Evolutionary conservation across 768 basidiomycete genomes (phyloP).

Genomic region (Inosperma sp.): DNA sequence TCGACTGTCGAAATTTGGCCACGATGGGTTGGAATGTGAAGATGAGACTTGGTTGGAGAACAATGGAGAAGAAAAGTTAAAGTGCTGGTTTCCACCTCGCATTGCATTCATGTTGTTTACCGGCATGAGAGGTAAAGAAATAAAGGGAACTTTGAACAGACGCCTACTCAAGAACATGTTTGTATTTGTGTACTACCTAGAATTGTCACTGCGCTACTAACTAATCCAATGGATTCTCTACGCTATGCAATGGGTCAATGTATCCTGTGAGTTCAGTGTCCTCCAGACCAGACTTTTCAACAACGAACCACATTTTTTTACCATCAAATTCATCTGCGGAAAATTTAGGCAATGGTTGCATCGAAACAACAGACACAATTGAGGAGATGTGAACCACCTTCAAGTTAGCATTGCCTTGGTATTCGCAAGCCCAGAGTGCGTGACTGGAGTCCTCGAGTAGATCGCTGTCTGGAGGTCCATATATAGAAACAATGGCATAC

Average conservation of each 20-base stretch:
- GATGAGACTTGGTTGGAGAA: neutral
- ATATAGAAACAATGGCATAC: constrained; percentile 19
- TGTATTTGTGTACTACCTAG: neutral
- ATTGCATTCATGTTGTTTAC: neutral
- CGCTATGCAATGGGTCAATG: constrained; percentile 4
- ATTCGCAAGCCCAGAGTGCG: constrained; percentile 16
- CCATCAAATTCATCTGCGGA: constrained; percentile 6
- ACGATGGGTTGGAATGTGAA: neutral
- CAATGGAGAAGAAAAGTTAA: neutral
- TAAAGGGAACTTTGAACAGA: neutral
- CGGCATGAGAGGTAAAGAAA: neutral
- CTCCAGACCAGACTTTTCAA: constrained; percentile 24
- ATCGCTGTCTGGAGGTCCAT: constrained; percentile 13
- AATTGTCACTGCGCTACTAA: neutral
- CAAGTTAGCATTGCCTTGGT: constrained; percentile 2
- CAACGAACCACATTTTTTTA: constrained; percentile 18
- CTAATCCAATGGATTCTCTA: neutral
- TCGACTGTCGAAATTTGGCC: neutral
- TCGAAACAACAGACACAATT: constrained; percentile 24
- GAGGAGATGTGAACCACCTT: neutral
- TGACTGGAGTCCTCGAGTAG: constrained; percentile 18
- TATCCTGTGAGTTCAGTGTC: constrained; percentile 1
- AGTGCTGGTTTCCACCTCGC: neutral
- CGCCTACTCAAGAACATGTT: neutral
- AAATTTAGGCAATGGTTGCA: constrained; percentile 21